These are phyloP conservation scores for Daedaleopsis sinensis DNA, from an alignment of 768 basidiomycete species.

Conservation along the genomic window DNA sequence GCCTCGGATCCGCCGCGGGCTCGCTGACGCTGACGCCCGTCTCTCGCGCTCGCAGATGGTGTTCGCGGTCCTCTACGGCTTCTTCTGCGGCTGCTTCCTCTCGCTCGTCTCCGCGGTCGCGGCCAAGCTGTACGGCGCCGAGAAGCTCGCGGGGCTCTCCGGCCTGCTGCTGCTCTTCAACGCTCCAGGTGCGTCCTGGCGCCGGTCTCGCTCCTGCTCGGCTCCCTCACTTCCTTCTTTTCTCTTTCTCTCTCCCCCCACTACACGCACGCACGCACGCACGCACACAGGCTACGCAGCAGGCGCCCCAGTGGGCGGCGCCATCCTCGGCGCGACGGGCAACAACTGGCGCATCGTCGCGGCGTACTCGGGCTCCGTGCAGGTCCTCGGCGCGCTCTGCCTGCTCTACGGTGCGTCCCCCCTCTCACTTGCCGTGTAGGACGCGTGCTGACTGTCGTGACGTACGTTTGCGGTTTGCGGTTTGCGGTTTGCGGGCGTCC, in stretches of 20 bases:
- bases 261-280: not conserved
- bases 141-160: conserved; percentile 23
- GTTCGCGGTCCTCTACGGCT: conserved; percentile 37
- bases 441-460: not conserved
- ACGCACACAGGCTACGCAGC: conserved; percentile 32
- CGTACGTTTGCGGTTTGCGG: too few relatives aligned
- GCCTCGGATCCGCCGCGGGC: too few relatives aligned
- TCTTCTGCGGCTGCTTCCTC: conserved; percentile 39
- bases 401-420: conserved; percentile 34
- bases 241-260: not conserved
- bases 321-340: conserved; percentile 32
- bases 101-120: conserved; percentile 36
- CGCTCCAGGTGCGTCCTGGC: conserved; percentile 9
- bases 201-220: not conserved
- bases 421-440: not conserved
- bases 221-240: not conserved
- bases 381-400: conserved; percentile 32
- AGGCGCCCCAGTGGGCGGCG: conserved; percentile 37
- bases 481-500: not conserved
- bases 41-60: too few relatives aligned
- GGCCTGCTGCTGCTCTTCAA: conserved; percentile 20
- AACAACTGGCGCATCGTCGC: conserved; percentile 36
- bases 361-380: conserved; percentile 32
- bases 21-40: too few relatives aligned
- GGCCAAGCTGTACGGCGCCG: conserved; percentile 20